These are phyloP conservation scores for Cetraspora pellucida DNA, from an alignment of 192 early-diverging fungal genomes.

Conservation along the genomic window DNA sequence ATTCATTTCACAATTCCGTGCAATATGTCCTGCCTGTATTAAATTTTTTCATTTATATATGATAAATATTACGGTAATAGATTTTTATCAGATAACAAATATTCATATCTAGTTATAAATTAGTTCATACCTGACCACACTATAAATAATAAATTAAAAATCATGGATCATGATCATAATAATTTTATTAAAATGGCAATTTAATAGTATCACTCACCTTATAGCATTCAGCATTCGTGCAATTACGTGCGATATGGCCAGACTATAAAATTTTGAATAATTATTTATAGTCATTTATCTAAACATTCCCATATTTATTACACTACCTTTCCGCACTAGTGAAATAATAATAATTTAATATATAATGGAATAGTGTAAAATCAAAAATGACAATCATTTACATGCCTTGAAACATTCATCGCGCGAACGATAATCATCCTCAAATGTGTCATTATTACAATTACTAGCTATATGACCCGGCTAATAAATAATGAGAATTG, in stretches of 20 bases:
- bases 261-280: not conserved
- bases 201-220: not conserved
- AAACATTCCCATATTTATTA: not conserved
- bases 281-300: not conserved
- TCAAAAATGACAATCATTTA: not conserved
- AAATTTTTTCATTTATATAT: not conserved
- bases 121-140: not conserved
- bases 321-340: constrained; percentile 12
- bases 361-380: not conserved
- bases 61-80: not conserved
- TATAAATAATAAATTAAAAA: not conserved
- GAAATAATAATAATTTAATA: not conserved
- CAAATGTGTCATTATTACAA: not conserved
- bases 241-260: not conserved
- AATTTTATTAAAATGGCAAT: not conserved
- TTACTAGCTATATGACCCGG: not conserved
- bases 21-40: not conserved
- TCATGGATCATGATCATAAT: not conserved
- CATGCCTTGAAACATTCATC: constrained; percentile 4
- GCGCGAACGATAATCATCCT: not conserved
- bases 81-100: not conserved
- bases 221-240: not conserved
- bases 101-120: not conserved
- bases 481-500: not conserved
- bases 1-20: not conserved